A percentile compares a stretch with the other conserved stretches of the same genome.
Evolutionary conservation across 1,284 basidiomycete genomes (phyloP).

Genomic region (Ceratobasidium sp.): DNA sequence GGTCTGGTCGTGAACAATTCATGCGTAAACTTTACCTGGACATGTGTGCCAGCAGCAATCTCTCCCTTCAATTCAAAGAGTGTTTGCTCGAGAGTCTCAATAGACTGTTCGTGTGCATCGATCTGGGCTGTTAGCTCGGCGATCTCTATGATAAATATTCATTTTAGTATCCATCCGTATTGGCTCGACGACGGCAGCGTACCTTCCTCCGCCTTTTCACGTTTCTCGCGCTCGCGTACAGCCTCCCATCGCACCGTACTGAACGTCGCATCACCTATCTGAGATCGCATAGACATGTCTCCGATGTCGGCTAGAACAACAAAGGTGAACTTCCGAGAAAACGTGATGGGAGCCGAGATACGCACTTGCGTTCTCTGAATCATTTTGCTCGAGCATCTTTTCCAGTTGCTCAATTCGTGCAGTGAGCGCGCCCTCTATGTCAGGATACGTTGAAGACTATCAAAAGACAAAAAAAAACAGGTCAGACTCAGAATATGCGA

Average conservation of each 20-base stretch:
- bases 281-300: constrained; percentile 56
- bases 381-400: constrained; percentile 65
- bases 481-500: neutral
- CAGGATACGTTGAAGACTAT: constrained; percentile 28
- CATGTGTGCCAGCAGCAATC: constrained; percentile 81
- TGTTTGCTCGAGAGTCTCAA: constrained; percentile 76
- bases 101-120: constrained; percentile 63
- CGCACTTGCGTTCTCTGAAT: constrained; percentile 62
- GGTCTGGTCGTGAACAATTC: too few species aligned
- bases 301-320: constrained; percentile 48
- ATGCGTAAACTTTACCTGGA: neutral
- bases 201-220: constrained; percentile 60
- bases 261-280: constrained; percentile 53
- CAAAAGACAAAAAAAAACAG: neutral
- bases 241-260: constrained; percentile 38
- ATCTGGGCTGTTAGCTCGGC: constrained; percentile 56
- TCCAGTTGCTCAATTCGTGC: constrained; percentile 72
- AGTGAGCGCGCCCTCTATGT: constrained; percentile 58
- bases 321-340: neutral
- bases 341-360: constrained; percentile 51
- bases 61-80: constrained; percentile 82
- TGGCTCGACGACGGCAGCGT: constrained; percentile 37
- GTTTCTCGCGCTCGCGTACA: constrained; percentile 35
- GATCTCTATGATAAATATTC: constrained; percentile 50
- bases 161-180: neutral